Conservation (phyloP, 2,329 filamentous ascomycete genomes). For the Fusarium camptoceras region DNA sequence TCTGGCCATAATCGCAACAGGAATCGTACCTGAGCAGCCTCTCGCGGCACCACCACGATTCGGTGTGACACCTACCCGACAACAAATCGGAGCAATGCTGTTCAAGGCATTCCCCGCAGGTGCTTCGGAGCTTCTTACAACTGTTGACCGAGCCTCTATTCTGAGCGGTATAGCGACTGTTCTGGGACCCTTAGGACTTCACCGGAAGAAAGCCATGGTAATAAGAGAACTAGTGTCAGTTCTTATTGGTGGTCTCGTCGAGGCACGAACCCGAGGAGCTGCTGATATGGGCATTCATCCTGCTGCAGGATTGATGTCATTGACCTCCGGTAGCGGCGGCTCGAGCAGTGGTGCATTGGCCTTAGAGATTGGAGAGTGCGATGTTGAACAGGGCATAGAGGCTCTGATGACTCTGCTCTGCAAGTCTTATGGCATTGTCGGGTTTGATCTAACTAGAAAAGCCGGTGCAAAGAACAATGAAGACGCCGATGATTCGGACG, state of each 20-base stretch:
- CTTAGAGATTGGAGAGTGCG: constrained; percentile 72
- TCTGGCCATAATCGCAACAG: constrained; percentile 73
- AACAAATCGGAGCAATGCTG: constrained; percentile 72
- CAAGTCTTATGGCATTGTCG: constrained; percentile 73
- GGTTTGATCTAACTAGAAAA: constrained; percentile 55
- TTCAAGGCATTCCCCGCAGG: constrained; percentile 78
- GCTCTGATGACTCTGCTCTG: constrained; percentile 71
- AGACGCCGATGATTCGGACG: constrained; percentile 60
- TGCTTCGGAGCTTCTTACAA: constrained; percentile 74
- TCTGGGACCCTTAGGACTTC: constrained; percentile 81
- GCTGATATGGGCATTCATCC: constrained; percentile 98
- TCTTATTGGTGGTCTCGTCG: constrained; percentile 85
- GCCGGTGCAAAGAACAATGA: constrained; percentile 40
- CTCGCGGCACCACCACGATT: constrained; percentile 67
- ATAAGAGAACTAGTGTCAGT: constrained; percentile 86
- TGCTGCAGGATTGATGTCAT: constrained; percentile 82
- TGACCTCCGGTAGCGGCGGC: constrained; percentile 67
- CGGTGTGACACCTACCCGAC: constrained; percentile 66
- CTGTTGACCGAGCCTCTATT: constrained; percentile 81
- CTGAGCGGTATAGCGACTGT: constrained; percentile 89
- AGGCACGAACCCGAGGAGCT: constrained; percentile 90
- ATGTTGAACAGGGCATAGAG: constrained; percentile 75
- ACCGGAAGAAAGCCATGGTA: constrained; percentile 91
- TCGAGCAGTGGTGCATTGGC: constrained; percentile 64
- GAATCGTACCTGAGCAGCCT: constrained; percentile 64